Base-by-base conservation (phyloP, 2,329 filamentous ascomycete genomes). In the Nothophaeocryptopus gaeumannii region DNA sequence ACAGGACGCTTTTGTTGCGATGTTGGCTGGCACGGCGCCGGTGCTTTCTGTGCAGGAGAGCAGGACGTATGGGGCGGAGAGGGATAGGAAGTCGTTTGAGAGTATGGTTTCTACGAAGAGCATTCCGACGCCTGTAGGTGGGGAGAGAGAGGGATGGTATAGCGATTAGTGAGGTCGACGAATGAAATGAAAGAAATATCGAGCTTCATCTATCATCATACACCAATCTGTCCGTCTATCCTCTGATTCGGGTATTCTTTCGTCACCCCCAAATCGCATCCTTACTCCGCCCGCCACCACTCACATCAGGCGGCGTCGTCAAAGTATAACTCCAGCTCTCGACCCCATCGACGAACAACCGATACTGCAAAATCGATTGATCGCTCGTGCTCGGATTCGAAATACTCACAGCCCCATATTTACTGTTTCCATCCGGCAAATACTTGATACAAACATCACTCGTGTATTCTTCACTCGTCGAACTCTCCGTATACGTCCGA, bases 361-460 rank as follows among this genome's bases (percentile, higher is more conserved):
- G 80, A 65, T 96, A 97, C 39, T 84, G 85, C 32, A 99, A 73
- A 35, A 85, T 79, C 63, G 86, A 91, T 67, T 85, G 82, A 53
- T 82, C 80, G 35, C 79, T 79, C 8, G 79, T 77, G 2, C 79
- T 75, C 4, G 81, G 78, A 47, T 82, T 83, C 53, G 85, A 83
- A 54, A 99, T 90, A 15, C 89, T 88, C 26, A 95, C 78, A 0
- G 84, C 82, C 1, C 89, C 89, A 69, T 96, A 92, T 68, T 97
- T 97, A 55, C 85, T 90, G 63, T 89, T 91, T 1, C 92, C 92
- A 51, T 85, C 81, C 2, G 92, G 88, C 39, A 92, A 80, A 61
- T 93, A 90, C 82, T 92, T 89, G 56, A 97, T 78, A 65, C 85
- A 79, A 9, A 96, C 81, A 70, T 97, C 93, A 60, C 91, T 63